These are phyloP conservation scores for Penicillium paradoxum DNA, from an alignment of 495 filamentous ascomycete species.

Conservation along the genomic window DNA sequence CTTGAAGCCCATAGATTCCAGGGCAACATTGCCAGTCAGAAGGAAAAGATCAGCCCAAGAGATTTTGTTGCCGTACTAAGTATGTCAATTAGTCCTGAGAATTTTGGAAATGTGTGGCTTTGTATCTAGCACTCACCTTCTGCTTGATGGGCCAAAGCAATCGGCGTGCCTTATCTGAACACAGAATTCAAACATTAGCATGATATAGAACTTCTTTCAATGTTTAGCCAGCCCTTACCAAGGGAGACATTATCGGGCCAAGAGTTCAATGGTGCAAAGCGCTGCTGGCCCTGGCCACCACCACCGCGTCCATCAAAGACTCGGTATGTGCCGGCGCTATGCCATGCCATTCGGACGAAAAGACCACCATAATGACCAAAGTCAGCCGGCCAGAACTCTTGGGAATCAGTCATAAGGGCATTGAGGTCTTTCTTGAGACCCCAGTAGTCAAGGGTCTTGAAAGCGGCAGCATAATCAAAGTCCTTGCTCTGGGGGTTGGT, in stretches of 20 bases:
- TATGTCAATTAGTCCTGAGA: not conserved
- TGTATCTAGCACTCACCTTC: constrained; percentile 31
- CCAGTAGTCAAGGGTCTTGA: constrained; percentile 65
- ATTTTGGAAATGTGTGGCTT: not conserved
- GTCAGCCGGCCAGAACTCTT: constrained; percentile 73
- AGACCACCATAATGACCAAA: constrained; percentile 74
- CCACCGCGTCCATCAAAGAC: constrained; percentile 67
- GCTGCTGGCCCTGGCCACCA: constrained; percentile 65
- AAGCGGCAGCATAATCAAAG: constrained; percentile 64
- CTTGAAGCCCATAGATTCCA: constrained; percentile 71
- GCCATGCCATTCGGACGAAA: constrained; percentile 75
- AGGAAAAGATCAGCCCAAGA: constrained; percentile 70
- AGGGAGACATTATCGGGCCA: constrained; percentile 74
- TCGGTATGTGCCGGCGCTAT: constrained; percentile 70
- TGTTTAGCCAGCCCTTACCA: constrained; percentile 14
- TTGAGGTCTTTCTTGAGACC: constrained; percentile 65
- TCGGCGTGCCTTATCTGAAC: constrained; percentile 61
- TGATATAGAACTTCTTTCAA: not conserved
- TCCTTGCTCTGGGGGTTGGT: constrained; percentile 55
- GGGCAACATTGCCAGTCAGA: constrained; percentile 66
- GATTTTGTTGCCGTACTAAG: constrained; percentile 65
- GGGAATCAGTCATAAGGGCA: constrained; percentile 66
- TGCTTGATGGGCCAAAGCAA: constrained; percentile 76
- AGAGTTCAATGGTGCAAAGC: constrained; percentile 72
- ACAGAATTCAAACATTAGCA: not conserved